phyloP scores from a whole-genome alignment of 1,284 basidiomycete species.

The Cryptococcus hybrid region DNA sequence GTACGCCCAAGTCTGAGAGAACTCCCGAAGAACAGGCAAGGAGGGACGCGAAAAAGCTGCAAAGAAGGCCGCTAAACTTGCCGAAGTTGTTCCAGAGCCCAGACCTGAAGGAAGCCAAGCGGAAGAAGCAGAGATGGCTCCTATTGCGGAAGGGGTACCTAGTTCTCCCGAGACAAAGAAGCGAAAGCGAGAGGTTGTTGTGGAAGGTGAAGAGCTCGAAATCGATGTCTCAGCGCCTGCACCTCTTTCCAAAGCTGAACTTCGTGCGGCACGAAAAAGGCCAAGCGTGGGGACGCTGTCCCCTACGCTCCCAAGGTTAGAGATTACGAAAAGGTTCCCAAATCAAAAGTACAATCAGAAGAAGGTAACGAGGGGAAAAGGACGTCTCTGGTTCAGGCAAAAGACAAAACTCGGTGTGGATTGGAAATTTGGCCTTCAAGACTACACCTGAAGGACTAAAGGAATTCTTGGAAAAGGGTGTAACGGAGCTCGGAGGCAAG shows the following conservation, averaged over 20 bases:
- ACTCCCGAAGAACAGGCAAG: too few species aligned
- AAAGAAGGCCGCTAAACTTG: conserved; percentile 11
- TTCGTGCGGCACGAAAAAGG: conserved; percentile 43
- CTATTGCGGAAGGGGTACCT: too few species aligned
- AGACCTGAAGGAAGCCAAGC: too few species aligned
- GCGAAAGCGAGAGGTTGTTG: conserved; percentile 23
- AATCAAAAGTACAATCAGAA: conserved; percentile 55
- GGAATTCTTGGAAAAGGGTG: conserved; percentile 67
- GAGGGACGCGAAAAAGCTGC: conserved; percentile 43
- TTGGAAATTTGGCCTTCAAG: conserved; percentile 91
- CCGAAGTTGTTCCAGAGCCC: too few species aligned
- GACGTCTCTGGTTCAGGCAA: conserved; percentile 31
- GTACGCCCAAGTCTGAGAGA: too few species aligned
- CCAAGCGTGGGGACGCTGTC: conserved; percentile 30
- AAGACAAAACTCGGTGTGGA: conserved; percentile 84
- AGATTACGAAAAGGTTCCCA: conserved; percentile 18
- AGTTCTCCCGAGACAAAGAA: conserved; percentile 13
- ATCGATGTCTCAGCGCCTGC: conserved; percentile 46
- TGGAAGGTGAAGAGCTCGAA: conserved; percentile 40
- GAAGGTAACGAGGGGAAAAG: conserved; percentile 55
- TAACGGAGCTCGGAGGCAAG: conserved; percentile 45
- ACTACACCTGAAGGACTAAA: conserved; percentile 72
- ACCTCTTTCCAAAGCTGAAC: conserved; percentile 49
- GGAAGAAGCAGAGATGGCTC: too few species aligned
- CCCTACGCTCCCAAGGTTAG: conserved; percentile 9